Evolutionary conservation across 2,329 filamentous ascomycete species (phyloP).

Genomic region (Apiospora phragmitis): DNA sequence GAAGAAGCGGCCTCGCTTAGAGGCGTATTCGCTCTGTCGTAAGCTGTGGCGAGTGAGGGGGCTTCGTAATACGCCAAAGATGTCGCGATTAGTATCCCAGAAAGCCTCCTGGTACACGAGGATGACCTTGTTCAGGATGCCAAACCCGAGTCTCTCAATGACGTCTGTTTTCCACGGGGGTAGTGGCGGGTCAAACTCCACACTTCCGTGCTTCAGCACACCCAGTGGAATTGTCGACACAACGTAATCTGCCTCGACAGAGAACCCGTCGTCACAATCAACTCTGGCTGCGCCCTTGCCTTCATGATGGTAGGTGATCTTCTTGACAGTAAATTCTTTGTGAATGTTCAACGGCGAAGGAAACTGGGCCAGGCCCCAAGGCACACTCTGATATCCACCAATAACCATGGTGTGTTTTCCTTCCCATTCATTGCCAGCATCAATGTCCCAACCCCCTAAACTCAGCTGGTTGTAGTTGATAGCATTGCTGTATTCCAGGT

Average conservation of each 20-base stretch:
- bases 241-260: slow-evolving; percentile 83
- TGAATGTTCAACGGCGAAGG: slow-evolving; percentile 77
- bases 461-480: slow-evolving; percentile 85
- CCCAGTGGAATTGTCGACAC: slow-evolving; percentile 88
- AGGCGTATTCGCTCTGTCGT: slow-evolving; percentile 75
- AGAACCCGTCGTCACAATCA: slow-evolving; percentile 75
- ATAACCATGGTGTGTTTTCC: slow-evolving; percentile 91
- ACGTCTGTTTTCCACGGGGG: slow-evolving; percentile 82
- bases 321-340: slow-evolving; percentile 71
- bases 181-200: slow-evolving; percentile 88
- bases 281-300: slow-evolving; percentile 56
- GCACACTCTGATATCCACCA: slow-evolving; percentile 90
- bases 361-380: slow-evolving; percentile 78
- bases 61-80: slow-evolving; percentile 87
- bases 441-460: slow-evolving; percentile 91
- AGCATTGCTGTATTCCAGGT: slow-evolving; percentile 96
- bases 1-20: slow-evolving; percentile 87
- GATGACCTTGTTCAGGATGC: slow-evolving; percentile 92
- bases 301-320: slow-evolving; percentile 64
- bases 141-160: slow-evolving; percentile 85
- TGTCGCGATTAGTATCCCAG: slow-evolving; percentile 87
- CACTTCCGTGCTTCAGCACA: slow-evolving; percentile 78
- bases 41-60: slow-evolving; percentile 70
- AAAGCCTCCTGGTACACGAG: slow-evolving; percentile 87
- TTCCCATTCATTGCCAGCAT: slow-evolving; percentile 96